Base-by-base conservation (phyloP, 139 green algal genomes). In the Chlorella sp. region DNA sequence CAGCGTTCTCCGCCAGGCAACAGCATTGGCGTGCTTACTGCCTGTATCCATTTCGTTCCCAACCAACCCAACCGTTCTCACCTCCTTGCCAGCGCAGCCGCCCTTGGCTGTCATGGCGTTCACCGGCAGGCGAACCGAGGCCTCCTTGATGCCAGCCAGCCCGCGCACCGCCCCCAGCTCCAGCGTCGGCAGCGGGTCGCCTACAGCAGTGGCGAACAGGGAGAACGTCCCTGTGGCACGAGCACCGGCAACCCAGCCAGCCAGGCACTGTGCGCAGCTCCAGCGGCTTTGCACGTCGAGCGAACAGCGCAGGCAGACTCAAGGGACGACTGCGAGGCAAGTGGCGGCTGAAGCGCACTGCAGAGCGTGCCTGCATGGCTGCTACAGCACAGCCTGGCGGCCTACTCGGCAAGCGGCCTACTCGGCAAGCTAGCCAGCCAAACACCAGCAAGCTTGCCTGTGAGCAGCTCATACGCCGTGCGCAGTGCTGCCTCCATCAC, bases 401-500 rank as follows among this genome's bases (percentile, higher is more conserved):
- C n/a, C n/a, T n/a, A n/a, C n/a, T n/a, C n/a, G n/a, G n/a, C n/a
- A n/a, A n/a, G n/a, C n/a, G n/a, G n/a, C n/a, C n/a, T n/a, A n/a
- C n/a, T n/a, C n/a, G n/a, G n/a, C n/a, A n/a, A n/a, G n/a, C n/a
- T n/a, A n/a, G n/a, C n/a, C n/a, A n/a, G n/a, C n/a, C n/a, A n/a
- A n/a, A 60, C 4, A 60, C 51, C 51, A 60, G 51, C 30, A 7
- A 26, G 11, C 56, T 7, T 8, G 64, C 79, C 84, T 34, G 84
- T 85, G 17, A 87, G 75, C 2, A 92, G 22, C 84, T 94, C 88
- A 44, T 90, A 91, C 46, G 92, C 91, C 7, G 92, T 95, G 75
- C 92, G 90, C 76, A 95, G 86, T 30, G 92, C 92, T 1, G 92
- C 91, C 91, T 95, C 92, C 92, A 95, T 95, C 20, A 95, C 92